Percentiles rank a stretch among this genome's conserved stretches.
Evolutionary conservation across 2,329 filamentous ascomycete species (phyloP).

Genomic region (Graphilbum sp.): DNA sequence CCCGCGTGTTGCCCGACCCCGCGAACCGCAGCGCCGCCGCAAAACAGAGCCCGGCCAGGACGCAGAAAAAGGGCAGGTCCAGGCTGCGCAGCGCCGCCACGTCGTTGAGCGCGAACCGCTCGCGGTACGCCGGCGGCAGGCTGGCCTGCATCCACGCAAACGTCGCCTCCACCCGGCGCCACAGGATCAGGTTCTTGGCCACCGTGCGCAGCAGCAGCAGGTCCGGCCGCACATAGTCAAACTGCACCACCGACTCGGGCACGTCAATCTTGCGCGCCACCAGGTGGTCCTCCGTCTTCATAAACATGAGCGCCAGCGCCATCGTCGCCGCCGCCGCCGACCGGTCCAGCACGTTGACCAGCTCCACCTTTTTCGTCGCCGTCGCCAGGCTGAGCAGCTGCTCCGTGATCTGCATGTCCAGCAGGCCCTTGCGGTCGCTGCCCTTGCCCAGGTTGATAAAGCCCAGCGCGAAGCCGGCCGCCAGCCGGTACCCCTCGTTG

Average conservation of each 20-base stretch:
- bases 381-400: slow-evolving; percentile 74
- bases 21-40: slow-evolving; percentile 58
- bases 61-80: slow-evolving; percentile 86
- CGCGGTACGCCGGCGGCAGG: slow-evolving; percentile 53
- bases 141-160: slow-evolving; percentile 60
- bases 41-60: slow-evolving; percentile 78
- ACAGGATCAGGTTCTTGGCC: slow-evolving; percentile 82
- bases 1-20: slow-evolving; percentile 51
- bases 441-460: slow-evolving; percentile 92
- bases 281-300: slow-evolving; percentile 84
- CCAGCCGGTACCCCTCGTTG: slow-evolving; percentile 90
- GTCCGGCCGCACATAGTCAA: slow-evolving; percentile 90
- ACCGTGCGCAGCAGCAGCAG: slow-evolving; percentile 80
- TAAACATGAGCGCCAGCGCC: slow-evolving; percentile 80
- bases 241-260: slow-evolving; percentile 76
- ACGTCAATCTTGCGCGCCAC: slow-evolving; percentile 87
- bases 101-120: slow-evolving; percentile 40
- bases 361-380: slow-evolving; percentile 74
- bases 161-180: slow-evolving; percentile 63
- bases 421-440: slow-evolving; percentile 68
- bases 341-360: slow-evolving; percentile 85
- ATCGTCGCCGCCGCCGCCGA: slow-evolving; percentile 88
- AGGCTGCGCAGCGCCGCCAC: slow-evolving; percentile 54
- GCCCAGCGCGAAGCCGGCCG: slow-evolving; percentile 83
- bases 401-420: slow-evolving; percentile 88